Conservation (phyloP, 495 filamentous ascomycete genomes). For the Friedmanniomyces endolithicus region DNA sequence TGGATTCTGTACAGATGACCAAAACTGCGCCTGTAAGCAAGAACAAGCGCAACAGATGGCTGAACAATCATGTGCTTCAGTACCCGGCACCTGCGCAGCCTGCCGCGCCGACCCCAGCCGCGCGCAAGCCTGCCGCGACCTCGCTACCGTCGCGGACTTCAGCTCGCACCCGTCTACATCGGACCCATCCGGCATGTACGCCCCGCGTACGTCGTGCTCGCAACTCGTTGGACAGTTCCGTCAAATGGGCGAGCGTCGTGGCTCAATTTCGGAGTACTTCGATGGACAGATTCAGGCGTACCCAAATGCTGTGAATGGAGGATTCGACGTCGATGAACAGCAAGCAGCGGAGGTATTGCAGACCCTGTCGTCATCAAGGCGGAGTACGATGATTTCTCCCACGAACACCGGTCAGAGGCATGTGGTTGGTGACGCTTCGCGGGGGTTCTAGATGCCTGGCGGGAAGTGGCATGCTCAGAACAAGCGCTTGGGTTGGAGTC, state of each 20-base stretch:
- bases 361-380: not conserved
- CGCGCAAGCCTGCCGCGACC: not conserved
- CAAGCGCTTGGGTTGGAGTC: not conserved
- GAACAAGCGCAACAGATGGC: not conserved
- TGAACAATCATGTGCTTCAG: not conserved
- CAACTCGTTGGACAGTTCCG: not conserved
- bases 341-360: constrained; percentile 7
- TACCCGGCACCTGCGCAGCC: constrained; percentile 7
- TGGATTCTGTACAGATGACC: constrained; percentile 16
- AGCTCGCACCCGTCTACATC: not conserved
- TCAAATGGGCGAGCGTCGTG: not conserved
- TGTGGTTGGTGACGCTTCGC: not conserved
- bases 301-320: not conserved
- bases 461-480: not conserved
- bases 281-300: not conserved
- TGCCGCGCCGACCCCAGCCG: constrained; percentile 6
- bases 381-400: not conserved
- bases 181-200: not conserved
- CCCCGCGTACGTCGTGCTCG: not conserved
- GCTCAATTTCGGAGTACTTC: not conserved
- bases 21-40: constrained; percentile 11
- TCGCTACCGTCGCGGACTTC: not conserved
- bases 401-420: not conserved
- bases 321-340: constrained; percentile 4
- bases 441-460: not conserved